These are phyloP conservation scores for Blastomyces parvus DNA, from an alignment of 2,329 filamentous ascomycete genomes.

Conservation along the genomic window DNA sequence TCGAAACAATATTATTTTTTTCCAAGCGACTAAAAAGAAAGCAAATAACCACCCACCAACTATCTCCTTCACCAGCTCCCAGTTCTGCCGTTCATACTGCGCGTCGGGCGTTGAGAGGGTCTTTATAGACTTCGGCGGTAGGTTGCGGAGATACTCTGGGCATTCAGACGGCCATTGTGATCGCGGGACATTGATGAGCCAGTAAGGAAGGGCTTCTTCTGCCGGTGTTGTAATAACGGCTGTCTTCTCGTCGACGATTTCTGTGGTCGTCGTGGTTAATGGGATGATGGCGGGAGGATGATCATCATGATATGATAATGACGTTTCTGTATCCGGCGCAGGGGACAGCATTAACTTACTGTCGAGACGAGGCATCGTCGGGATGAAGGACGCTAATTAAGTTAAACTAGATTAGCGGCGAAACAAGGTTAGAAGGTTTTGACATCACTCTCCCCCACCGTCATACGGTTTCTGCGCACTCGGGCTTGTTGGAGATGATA, in stretches of 20 bases:
- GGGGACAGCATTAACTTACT: not conserved
- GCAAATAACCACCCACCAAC: constrained; percentile 28
- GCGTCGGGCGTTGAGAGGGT: constrained; percentile 64
- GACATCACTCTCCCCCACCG: not conserved
- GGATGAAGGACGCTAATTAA: too few species aligned
- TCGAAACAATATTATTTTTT: not conserved
- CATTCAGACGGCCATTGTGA: constrained; percentile 55
- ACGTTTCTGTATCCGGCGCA: not conserved
- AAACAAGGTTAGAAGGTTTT: not conserved
- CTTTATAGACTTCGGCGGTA: constrained; percentile 56
- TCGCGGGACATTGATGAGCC: constrained; percentile 69
- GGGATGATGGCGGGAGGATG: not conserved
- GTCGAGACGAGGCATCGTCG: not conserved
- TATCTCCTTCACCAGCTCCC: constrained; percentile 59
- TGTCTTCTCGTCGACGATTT: constrained; percentile 2
- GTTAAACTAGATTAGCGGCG: too few species aligned
- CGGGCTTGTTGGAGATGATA: too few species aligned
- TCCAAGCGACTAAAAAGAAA: not conserved
- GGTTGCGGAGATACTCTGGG: constrained; percentile 57
- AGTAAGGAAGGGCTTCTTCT: constrained; percentile 50
- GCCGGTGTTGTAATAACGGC: not conserved
- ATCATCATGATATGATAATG: too few species aligned
- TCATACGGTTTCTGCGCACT: too few species aligned
- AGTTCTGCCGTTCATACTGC: constrained; percentile 54
- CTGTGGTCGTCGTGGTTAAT: not conserved